Evolutionary conservation across 768 basidiomycete species (phyloP).

Genomic region (Hysterangium stoloniferum): DNA sequence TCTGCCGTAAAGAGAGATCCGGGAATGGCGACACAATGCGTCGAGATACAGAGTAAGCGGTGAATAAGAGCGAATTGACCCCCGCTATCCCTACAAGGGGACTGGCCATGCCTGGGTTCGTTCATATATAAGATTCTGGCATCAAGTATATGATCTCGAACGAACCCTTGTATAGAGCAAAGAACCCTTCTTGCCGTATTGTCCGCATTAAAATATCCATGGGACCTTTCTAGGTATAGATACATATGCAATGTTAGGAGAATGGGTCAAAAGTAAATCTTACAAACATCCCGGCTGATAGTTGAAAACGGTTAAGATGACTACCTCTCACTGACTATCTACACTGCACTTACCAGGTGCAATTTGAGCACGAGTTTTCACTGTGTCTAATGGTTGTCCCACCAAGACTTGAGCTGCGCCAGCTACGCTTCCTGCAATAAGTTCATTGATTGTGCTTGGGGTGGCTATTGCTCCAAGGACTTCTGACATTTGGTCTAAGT

Average conservation of each 20-base stretch:
- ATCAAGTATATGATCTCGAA: neutral
- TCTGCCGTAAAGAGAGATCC: constrained; percentile 70
- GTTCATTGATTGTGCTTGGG: constrained; percentile 65
- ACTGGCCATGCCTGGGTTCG: constrained; percentile 68
- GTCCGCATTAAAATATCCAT: constrained; percentile 87
- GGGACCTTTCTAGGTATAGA: constrained; percentile 68
- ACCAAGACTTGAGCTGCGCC: constrained; percentile 94
- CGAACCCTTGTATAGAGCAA: constrained; percentile 91
- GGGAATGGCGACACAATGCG: constrained; percentile 86
- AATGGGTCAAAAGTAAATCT: constrained; percentile 29
- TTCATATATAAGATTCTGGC: too few relatives aligned
- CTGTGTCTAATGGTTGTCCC: constrained; percentile 86
- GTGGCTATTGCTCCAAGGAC: constrained; percentile 10
- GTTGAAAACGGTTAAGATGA: constrained; percentile 6
- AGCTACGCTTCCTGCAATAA: constrained; percentile 81
- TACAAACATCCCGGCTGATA: constrained; percentile 91
- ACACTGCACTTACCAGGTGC: constrained; percentile 53
- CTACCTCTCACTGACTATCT: neutral
- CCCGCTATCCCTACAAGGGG: constrained; percentile 90
- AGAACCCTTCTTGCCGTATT: constrained; percentile 76
- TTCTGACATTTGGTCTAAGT: constrained; percentile 6
- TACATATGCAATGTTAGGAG: too few relatives aligned
- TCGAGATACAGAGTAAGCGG: constrained; percentile 76
- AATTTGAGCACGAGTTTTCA: constrained; percentile 85
- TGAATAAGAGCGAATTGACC: constrained; percentile 93